Evolutionary conservation across 257 asterid species (phyloP).

Genomic region (Lavandula angustifolia): DNA sequence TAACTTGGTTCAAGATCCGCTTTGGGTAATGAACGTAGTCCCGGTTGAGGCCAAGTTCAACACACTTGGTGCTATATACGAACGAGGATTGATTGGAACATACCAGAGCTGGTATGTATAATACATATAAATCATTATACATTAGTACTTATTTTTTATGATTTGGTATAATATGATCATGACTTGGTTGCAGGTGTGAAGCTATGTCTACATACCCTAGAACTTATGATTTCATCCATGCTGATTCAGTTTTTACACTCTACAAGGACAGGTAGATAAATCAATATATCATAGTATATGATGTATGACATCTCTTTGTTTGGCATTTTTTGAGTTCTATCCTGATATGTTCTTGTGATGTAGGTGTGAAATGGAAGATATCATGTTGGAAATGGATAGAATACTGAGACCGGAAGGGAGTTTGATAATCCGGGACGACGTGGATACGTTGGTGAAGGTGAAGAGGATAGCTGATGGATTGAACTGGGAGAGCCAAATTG

Average conservation of each 20-base stretch:
- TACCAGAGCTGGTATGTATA: constrained; percentile 79
- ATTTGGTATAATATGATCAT: not conserved
- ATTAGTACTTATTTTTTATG: too few species aligned
- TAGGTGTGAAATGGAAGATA: constrained; percentile 80
- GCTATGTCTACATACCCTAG: constrained; percentile 97
- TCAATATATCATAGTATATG: too few species aligned
- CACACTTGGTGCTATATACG: constrained; percentile 74
- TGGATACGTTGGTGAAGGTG: constrained; percentile 61
- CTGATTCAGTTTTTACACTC: constrained; percentile 69
- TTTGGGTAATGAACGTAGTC: constrained; percentile 88
- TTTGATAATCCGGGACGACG: constrained; percentile 71
- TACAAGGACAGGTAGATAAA: constrained; percentile 55
- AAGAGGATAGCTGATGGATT: constrained; percentile 69
- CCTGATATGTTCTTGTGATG: not conserved
- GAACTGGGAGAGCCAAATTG: constrained; percentile 79
- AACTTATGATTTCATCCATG: constrained; percentile 85
- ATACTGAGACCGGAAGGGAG: constrained; percentile 84
- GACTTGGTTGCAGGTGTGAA: constrained; percentile 61
- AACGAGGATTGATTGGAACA: constrained; percentile 84
- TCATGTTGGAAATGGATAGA: constrained; percentile 80
- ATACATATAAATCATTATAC: too few species aligned
- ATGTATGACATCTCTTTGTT: too few species aligned
- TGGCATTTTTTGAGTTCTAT: not conserved
- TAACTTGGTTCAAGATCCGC: constrained; percentile 51
- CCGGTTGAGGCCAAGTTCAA: constrained; percentile 65